Evolutionary conservation across 2,329 filamentous ascomycete species (phyloP).

Genomic region (Diplocarpon rosae): DNA sequence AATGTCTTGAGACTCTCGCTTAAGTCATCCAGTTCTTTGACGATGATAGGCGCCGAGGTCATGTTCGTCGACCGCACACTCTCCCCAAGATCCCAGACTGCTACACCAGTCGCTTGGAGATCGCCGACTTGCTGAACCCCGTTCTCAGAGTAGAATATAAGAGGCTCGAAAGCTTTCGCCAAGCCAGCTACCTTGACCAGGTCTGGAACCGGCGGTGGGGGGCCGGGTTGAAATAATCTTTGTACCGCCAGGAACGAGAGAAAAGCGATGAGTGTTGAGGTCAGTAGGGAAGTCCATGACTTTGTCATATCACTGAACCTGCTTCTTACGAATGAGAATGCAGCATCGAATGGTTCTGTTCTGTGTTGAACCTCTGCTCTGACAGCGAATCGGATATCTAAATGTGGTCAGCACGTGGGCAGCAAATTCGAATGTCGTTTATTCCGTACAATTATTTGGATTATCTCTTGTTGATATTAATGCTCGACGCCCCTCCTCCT

Average conservation of each 20-base stretch:
- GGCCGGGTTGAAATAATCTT: conserved; percentile 57
- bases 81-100: conserved; percentile 90
- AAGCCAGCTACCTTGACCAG: conserved; percentile 84
- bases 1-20: conserved; percentile 78
- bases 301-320: conserved; percentile 51
- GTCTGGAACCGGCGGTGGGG: conserved; percentile 61
- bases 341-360: conserved; percentile 70
- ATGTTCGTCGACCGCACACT: conserved; percentile 83
- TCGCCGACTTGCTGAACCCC: conserved; percentile 78
- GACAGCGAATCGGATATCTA: conserved; percentile 81
- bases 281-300: conserved; percentile 57
- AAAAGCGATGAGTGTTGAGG: conserved; percentile 49
- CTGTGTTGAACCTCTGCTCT: conserved; percentile 82
- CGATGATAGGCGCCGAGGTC: conserved; percentile 79
- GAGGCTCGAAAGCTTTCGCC: conserved; percentile 82
- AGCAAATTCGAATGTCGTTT: conserved; percentile 2
- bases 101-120: conserved; percentile 81
- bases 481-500: conserved; percentile 16
- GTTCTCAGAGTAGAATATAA: conserved; percentile 91
- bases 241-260: conserved; percentile 55
- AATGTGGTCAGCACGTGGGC: conserved; percentile 14
- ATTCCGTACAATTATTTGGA: conserved; percentile 39
- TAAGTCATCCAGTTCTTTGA: conserved; percentile 72
- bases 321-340: conserved; percentile 50
- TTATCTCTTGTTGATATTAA: conserved; percentile 21